Evolutionary conservation across 1,284 basidiomycete genomes (phyloP), one percentile per base, ranked within the genome.

Genomic region (Fereydounia khargensis): DNA sequence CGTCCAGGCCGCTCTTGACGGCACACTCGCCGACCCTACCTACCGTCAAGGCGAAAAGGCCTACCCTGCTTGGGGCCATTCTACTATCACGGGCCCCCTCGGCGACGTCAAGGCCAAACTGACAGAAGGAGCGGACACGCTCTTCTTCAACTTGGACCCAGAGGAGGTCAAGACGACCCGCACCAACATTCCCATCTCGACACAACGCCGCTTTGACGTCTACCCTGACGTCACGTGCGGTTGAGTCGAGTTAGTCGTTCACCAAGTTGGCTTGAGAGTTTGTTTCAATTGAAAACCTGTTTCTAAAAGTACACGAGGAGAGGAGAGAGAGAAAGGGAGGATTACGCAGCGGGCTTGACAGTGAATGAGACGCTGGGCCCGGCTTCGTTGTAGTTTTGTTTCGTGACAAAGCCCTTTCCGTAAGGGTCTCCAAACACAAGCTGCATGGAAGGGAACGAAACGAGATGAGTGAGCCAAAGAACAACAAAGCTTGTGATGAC

Each of bases 91-190:
- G 7, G 70, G 73, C 23, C 73, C 73, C 6, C 51, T 89, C 79
- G 95, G 86, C n/a, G 81, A 84, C 48, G 82, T 94, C 20, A 76
- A 95, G 3, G 82, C 79, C 3, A 87, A 92, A 72, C 86, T 89
- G 9, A 82, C 82, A 25, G 87, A 95, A 64, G 80, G 81, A 3
- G 90, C 94, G 76, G 82, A 84, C 20, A 91, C 94, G 50, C 71
- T 95, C 7, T 58, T 45, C 40, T 59, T 59, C n/a, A 54, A 52
- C 3, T 25, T 75, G 5, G 59, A 73, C 14, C 67, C 65, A 1
- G 57, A 63, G 24, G 57, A 63, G 42, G 50, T 72, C 9, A 21
- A 34, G 13, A 61, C 68, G 39, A 56, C 59, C 10, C 41, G 71
- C 30, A 47, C 35, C 20, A 57, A 49, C 24, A 65, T 73, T 10